Evolutionary conservation across 2,329 filamentous ascomycete species (phyloP).

Genomic region (Cladosporium cucumerinum): DNA sequence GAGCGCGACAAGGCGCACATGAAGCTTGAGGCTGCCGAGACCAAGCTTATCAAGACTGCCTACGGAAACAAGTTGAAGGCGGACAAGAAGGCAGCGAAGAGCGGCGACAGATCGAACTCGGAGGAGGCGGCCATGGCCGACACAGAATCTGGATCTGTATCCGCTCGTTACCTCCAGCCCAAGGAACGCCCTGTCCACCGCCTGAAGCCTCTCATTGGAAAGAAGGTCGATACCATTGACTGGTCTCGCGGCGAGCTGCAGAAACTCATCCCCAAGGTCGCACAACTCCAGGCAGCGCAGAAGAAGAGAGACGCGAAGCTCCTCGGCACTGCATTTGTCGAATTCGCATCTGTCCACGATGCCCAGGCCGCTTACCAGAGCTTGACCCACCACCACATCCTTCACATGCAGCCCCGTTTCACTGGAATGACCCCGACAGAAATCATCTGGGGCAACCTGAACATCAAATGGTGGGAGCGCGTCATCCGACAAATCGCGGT

Average conservation of each 20-base stretch:
- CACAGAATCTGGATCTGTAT: conserved; percentile 66
- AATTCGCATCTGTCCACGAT: conserved; percentile 77
- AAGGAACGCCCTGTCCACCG: conserved; percentile 76
- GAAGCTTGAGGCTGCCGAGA: conserved; percentile 81
- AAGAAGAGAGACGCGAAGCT: conserved; percentile 60
- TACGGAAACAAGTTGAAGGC: conserved; percentile 69
- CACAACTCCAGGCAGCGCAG: conserved; percentile 65
- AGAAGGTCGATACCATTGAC: conserved; percentile 92
- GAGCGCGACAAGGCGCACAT: conserved; percentile 76
- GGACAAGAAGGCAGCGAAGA: conserved; percentile 64
- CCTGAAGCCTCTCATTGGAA: conserved; percentile 67
- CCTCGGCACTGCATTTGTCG: conserved; percentile 80
- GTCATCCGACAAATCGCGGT: conserved; percentile 69
- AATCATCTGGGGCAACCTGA: conserved; percentile 82
- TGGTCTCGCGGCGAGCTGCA: conserved; percentile 79
- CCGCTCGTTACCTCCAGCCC: conserved; percentile 68
- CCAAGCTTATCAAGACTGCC: conserved; percentile 75
- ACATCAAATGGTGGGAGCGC: conserved; percentile 81
- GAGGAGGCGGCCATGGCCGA: conserved; percentile 52
- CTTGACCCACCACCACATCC: conserved; percentile 77
- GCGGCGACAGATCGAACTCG: conserved; percentile 42
- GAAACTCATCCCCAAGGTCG: conserved; percentile 68
- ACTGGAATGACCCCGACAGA: conserved; percentile 79
- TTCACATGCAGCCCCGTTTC: conserved; percentile 82
- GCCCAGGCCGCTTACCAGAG: conserved; percentile 86